A percentile compares a stretch with the other conserved stretches of the same genome.
These are phyloP conservation scores for Tuber brumale DNA, from an alignment of 495 filamentous ascomycete species.

Conservation along the genomic window DNA sequence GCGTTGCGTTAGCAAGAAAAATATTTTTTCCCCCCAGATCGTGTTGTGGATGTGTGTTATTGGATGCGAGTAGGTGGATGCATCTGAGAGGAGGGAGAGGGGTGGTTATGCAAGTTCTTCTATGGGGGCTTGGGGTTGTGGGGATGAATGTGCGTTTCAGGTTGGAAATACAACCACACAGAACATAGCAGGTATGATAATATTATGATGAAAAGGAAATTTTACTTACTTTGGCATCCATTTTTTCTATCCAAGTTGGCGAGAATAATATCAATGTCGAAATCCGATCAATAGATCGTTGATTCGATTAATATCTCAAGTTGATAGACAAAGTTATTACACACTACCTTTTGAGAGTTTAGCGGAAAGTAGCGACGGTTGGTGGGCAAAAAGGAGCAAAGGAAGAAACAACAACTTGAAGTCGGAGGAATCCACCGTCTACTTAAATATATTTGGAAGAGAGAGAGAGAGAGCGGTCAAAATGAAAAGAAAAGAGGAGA, in stretches of 20 bases:
- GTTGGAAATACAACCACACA: conserved; percentile 24
- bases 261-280: conserved; percentile 34
- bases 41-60: conserved; percentile 16
- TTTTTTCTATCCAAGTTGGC: conserved; percentile 38
- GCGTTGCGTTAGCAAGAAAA: conserved; percentile 31
- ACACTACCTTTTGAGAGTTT: conserved; percentile 30
- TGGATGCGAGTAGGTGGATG: conserved; percentile 18
- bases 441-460: conserved; percentile 18
- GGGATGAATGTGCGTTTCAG: conserved; percentile 27
- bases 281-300: conserved; percentile 8
- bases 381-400: conserved; percentile 17
- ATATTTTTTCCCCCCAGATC: conserved; percentile 11
- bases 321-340: conserved; percentile 31
- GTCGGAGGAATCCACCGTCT: conserved; percentile 21
- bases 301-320: conserved; percentile 18
- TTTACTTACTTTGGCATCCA: conserved; percentile 44
- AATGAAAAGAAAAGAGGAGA: conserved; percentile 26
- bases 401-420: conserved; percentile 21
- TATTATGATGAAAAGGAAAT: conserved; percentile 17
- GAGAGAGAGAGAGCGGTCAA: conserved; percentile 23
- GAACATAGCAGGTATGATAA: conserved; percentile 12
- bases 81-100: conserved; percentile 16
- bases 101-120: conserved; percentile 4
- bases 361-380: conserved; percentile 23
- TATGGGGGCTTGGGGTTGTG: conserved; percentile 12